Evolutionary conservation across 2,329 filamentous ascomycete species (phyloP).

Genomic region (Aspergillus costaricaensis): DNA sequence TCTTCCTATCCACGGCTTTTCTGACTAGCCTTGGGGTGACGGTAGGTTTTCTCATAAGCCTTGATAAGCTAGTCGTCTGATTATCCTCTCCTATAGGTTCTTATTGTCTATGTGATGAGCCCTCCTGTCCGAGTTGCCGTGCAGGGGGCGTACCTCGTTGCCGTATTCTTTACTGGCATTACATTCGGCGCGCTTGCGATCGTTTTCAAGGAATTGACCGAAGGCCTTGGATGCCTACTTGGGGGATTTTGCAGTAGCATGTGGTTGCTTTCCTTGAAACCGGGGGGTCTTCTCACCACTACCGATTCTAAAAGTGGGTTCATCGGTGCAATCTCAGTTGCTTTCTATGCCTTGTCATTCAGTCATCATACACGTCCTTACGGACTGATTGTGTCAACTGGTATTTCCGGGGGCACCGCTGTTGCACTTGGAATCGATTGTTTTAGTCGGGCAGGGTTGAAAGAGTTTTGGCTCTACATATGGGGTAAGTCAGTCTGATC

Average conservation of each 20-base stretch:
- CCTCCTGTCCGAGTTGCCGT: constrained; percentile 72
- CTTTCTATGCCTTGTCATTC: constrained; percentile 73
- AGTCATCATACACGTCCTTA: constrained; percentile 76
- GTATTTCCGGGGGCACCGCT: constrained; percentile 79
- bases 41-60: constrained; percentile 37
- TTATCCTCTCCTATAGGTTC: constrained; percentile 46
- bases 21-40: constrained; percentile 72
- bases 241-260: constrained; percentile 84
- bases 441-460: constrained; percentile 83
- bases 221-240: constrained; percentile 81
- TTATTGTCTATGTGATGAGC: constrained; percentile 87
- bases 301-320: constrained; percentile 69
- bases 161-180: constrained; percentile 69
- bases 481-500: constrained; percentile 60
- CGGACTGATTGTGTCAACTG: constrained; percentile 72
- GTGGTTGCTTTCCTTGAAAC: constrained; percentile 81
- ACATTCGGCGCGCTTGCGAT: constrained; percentile 73
- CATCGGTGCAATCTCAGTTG: constrained; percentile 70
- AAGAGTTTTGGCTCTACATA: constrained; percentile 94
- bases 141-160: constrained; percentile 85
- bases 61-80: not conserved
- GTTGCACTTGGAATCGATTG: constrained; percentile 85
- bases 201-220: constrained; percentile 80
- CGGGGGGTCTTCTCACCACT: constrained; percentile 70
- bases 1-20: constrained; percentile 77